phyloP scores from a whole-genome alignment of 2,329 filamentous ascomycete genomes.

The Zymoseptoria pseudotritici region DNA sequence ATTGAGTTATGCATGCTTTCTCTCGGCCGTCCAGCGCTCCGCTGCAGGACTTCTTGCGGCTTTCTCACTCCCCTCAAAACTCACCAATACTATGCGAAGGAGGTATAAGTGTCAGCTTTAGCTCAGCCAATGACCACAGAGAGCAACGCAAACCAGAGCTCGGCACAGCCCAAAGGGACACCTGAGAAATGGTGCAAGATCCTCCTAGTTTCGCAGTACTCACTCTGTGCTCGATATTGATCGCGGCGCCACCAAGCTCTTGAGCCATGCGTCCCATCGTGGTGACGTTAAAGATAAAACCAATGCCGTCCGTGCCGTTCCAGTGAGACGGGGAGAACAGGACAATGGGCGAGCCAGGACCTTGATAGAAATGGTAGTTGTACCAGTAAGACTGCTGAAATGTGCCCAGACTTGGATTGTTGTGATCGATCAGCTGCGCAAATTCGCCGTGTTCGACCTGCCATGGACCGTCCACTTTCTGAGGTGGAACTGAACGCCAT shows the following conservation, averaged over 20 bases:
- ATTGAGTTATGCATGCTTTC: no score
- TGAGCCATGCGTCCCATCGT: constrained; percentile 47
- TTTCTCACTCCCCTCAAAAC: no score
- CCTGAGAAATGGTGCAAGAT: no score
- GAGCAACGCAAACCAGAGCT: no score
- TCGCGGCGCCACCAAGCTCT: constrained; percentile 46
- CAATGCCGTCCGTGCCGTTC: constrained; percentile 40
- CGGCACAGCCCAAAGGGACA: no score
- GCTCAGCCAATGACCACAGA: no score
- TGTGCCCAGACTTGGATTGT: constrained; percentile 47
- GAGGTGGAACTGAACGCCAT: no score
- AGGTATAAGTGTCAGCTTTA: no score
- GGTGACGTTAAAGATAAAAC: constrained; percentile 45
- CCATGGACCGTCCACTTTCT: no score
- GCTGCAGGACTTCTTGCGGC: no score
- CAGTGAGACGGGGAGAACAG: constrained; percentile 42
- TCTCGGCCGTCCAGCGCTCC: no score
- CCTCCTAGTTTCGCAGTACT: no score
- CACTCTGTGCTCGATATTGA: constrained; percentile 50
- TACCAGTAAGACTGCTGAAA: constrained; percentile 51
- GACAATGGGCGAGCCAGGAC: constrained; percentile 46
- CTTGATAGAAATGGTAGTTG: constrained; percentile 45
- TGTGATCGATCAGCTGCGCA: constrained; percentile 53
- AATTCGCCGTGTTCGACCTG: constrained; percentile 32
- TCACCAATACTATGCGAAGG: constrained; percentile 27